Conservation (phyloP, 2,329 filamentous ascomycete species). For the Plenodomus biglobosus region DNA sequence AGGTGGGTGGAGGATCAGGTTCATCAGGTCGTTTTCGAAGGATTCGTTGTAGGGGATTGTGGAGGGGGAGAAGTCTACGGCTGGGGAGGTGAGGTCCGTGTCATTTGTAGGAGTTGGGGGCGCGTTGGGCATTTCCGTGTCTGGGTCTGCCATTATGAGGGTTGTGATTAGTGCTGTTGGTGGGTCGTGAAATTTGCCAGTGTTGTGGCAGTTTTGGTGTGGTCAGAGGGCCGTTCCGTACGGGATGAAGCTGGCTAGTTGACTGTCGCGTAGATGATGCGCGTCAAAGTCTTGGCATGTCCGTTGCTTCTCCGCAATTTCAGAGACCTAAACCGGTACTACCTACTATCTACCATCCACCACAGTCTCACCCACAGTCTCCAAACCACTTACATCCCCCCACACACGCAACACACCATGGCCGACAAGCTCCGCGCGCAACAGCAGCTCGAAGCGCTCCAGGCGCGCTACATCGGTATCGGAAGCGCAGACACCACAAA, state of each 20-base stretch:
- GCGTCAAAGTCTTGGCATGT: slow-evolving; percentile 7
- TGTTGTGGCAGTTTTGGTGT: not conserved
- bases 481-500: slow-evolving; percentile 95
- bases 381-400: too few relatives aligned
- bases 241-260: too few relatives aligned
- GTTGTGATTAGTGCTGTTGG: not conserved
- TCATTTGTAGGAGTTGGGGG: slow-evolving; percentile 39
- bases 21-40: slow-evolving; percentile 51
- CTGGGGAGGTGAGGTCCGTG: slow-evolving; percentile 31
- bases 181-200: not conserved
- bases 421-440: slow-evolving; percentile 97
- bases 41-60: slow-evolving; percentile 48
- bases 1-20: slow-evolving; percentile 41
- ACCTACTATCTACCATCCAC: slow-evolving; percentile 6
- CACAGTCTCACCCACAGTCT: not conserved
- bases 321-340: not conserved
- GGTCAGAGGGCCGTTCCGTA: too few relatives aligned
- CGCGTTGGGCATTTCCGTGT: slow-evolving; percentile 29
- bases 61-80: slow-evolving; percentile 47
- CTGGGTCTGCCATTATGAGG: slow-evolving; percentile 20
- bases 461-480: slow-evolving; percentile 93
- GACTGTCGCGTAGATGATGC: slow-evolving; percentile 1
- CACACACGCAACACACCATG: slow-evolving; percentile 44
- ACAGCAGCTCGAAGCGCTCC: slow-evolving; percentile 95
- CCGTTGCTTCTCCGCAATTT: slow-evolving; percentile 12